Evolutionary conservation across 1,284 basidiomycete genomes (phyloP), one percentile per base, ranked within the genome.

Genomic region (Takashimella tepidaria): DNA sequence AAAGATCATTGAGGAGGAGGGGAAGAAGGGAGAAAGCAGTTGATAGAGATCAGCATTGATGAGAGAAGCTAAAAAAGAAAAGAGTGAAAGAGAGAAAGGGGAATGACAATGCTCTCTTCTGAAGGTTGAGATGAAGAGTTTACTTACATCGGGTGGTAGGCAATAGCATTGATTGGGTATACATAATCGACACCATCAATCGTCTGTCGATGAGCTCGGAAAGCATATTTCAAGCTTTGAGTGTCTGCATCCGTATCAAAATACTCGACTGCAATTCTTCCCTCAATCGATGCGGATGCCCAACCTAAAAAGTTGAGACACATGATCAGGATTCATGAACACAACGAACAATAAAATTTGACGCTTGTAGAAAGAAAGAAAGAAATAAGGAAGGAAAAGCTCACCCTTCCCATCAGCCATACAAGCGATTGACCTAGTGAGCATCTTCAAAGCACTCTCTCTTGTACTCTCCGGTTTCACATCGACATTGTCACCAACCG

Each of bases 241-340:
- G 81, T 79, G 22, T 83, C 81, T 0, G 84, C 79, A 10, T 83
- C 83, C 2, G 89, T 84, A 63, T 97, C 91, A 68, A 98, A 93
- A 76, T 96, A 98, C 72, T 99, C 96, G 42, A 98, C 93, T 0
- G 93, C 92, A 53, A 98, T 92, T 41, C 95, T 83, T 0, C 95
- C 95, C 72, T 99, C 96, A 16, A 97, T 90, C 0, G 91, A 95
- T 0, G 86, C 88, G 0, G 88, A 91, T 1, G 92, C 92, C 75
- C 90, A 98, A 8, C 95, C 93, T 91, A 68, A n/a, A n/a, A n/a
- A n/a, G n/a, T n/a, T n/a, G n/a, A 24, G n/a, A n/a, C n/a, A n/a
- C n/a, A n/a, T n/a, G n/a, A n/a, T n/a, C n/a, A n/a, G n/a, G n/a
- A n/a, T n/a, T n/a, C n/a, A n/a, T n/a, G n/a, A n/a, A n/a, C n/a